Conservation (phyloP, 148 eudicot genomes). For the Camellia lanceoleosa region DNA sequence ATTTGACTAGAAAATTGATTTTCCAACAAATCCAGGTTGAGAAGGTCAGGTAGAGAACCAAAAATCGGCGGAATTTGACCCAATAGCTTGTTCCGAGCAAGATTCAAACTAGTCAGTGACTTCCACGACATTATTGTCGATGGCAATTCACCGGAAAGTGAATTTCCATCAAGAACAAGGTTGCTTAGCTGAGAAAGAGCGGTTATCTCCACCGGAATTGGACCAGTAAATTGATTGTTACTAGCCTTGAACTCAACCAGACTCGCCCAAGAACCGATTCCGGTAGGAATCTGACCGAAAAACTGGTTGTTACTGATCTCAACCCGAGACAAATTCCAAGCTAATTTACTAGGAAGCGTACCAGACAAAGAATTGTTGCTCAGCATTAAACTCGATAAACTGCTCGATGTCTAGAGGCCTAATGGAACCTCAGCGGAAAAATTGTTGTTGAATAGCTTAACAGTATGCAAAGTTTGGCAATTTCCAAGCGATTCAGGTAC, state of each 20-base stretch:
- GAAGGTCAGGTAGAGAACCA: conserved; percentile 16
- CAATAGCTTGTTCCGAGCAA: conserved; percentile 19
- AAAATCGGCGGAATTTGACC: no score
- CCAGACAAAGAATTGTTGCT: conserved; percentile 49
- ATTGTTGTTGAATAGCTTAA: conserved; percentile 38
- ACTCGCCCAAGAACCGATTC: conserved; percentile 35
- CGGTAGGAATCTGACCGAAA: conserved; percentile 46
- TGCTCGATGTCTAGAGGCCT: conserved; percentile 43
- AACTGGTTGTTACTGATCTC: conserved; percentile 54
- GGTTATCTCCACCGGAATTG: conserved; percentile 46
- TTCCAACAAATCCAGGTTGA: conserved; percentile 23
- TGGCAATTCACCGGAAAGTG: conserved; percentile 23
- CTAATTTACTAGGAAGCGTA: conserved; percentile 40
- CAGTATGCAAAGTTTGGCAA: conserved; percentile 30
- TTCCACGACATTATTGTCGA: conserved; percentile 20
- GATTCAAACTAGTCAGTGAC: conserved; percentile 21
- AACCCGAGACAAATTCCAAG: conserved; percentile 39
- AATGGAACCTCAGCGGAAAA: conserved; percentile 53
- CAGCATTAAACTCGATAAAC: conserved; percentile 29
- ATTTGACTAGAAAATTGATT: conserved; percentile 30
- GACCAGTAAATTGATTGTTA: conserved; percentile 49
- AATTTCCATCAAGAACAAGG: conserved; percentile 26
- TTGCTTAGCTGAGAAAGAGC: conserved; percentile 23
- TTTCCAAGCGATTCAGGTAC: conserved; percentile 46
- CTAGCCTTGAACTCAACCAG: conserved; percentile 44